Evolutionary conservation across 1,284 basidiomycete genomes (phyloP).

Genomic region (Ganoderma meredithae): DNA sequence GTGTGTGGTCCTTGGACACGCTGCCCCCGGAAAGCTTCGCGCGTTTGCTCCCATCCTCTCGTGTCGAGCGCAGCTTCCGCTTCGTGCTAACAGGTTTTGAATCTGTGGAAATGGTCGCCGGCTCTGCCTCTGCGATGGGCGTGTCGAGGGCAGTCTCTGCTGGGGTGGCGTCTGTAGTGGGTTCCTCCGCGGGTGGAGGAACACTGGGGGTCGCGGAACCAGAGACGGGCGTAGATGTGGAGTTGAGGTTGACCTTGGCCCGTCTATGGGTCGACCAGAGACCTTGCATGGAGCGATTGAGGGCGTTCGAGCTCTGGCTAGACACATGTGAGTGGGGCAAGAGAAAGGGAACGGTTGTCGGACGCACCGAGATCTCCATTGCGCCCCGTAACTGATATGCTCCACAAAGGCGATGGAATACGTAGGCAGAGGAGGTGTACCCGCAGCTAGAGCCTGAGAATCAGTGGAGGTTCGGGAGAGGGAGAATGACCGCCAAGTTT

Average conservation of each 20-base stretch:
- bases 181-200: slow-evolving; percentile 40
- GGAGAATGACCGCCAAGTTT: no score
- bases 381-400: no score
- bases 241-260: slow-evolving; percentile 72
- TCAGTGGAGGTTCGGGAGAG: no score
- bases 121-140: slow-evolving; percentile 31
- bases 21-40: slow-evolving; percentile 47
- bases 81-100: slow-evolving; percentile 42
- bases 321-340: slow-evolving; percentile 31
- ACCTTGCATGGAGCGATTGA: slow-evolving; percentile 81
- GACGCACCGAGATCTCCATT: slow-evolving; percentile 41
- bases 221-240: slow-evolving; percentile 36
- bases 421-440: no score
- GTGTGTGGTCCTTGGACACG: slow-evolving; percentile 64
- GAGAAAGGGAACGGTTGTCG: background rate
- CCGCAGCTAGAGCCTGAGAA: no score
- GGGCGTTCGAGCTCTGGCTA: slow-evolving; percentile 72
- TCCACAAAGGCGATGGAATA: no score
- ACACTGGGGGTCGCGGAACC: slow-evolving; percentile 35
- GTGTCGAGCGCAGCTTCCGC: slow-evolving; percentile 63
- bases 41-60: slow-evolving; percentile 63
- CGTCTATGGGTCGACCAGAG: slow-evolving; percentile 74
- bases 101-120: slow-evolving; percentile 40
- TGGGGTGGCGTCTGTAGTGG: slow-evolving; percentile 4
- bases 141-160: slow-evolving; percentile 15